These are phyloP conservation scores for Penicillium capsulatum DNA, from an alignment of 2,329 filamentous ascomycete genomes.

Conservation along the genomic window DNA sequence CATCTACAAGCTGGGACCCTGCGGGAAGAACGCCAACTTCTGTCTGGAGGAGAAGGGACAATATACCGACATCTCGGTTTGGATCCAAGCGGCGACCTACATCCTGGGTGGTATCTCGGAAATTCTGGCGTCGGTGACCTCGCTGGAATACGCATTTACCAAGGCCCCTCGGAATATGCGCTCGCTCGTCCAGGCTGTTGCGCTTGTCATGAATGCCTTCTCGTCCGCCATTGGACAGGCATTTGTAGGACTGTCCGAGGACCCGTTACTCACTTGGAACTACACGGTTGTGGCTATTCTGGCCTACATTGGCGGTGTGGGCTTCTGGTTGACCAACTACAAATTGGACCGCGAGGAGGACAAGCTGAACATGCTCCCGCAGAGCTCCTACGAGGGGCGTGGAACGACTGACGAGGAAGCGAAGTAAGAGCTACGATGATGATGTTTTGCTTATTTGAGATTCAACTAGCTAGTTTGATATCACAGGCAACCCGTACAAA, in stretches of 20 bases:
- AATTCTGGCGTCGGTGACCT: conserved; percentile 57
- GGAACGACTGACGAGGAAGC: conserved; percentile 14
- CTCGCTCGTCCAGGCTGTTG: conserved; percentile 65
- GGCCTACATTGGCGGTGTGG: conserved; percentile 57
- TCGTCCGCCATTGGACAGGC: conserved; percentile 68
- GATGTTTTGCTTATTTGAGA: no score
- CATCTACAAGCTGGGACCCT: conserved; percentile 59
- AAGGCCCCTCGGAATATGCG: conserved; percentile 78
- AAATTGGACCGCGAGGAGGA: conserved; percentile 66
- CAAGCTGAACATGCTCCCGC: conserved; percentile 52
- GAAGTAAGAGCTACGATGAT: neutral
- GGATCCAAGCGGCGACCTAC: conserved; percentile 49
- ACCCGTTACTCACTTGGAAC: conserved; percentile 68
- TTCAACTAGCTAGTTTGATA: no score
- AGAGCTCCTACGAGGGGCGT: conserved; percentile 17
- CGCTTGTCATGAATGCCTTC: conserved; percentile 67
- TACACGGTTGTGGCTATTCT: conserved; percentile 62
- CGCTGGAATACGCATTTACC: conserved; percentile 71
- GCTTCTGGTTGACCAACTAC: conserved; percentile 66
- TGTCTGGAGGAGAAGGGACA: conserved; percentile 45
- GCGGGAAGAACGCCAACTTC: conserved; percentile 52
- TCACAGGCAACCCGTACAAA: no score
- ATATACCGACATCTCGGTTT: conserved; percentile 61
- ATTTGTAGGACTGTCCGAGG: conserved; percentile 57
- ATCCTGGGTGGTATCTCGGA: conserved; percentile 55